These are phyloP conservation scores for Xylaria sp. DNA, from an alignment of 2,329 filamentous ascomycete species.

Conservation along the genomic window DNA sequence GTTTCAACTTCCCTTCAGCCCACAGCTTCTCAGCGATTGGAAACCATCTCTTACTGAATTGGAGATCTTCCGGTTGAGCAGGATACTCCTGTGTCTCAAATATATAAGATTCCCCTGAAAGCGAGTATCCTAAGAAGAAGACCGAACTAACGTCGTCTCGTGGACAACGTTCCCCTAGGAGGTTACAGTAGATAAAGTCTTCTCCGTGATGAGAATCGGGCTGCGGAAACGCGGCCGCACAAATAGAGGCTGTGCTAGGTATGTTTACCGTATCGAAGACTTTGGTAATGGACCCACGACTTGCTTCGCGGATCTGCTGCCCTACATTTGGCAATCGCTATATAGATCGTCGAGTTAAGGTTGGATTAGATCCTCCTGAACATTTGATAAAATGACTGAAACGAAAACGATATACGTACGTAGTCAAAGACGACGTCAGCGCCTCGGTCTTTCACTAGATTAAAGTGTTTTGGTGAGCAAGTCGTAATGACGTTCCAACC, in stretches of 20 bases:
- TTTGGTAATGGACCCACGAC: conserved; percentile 19
- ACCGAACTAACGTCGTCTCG: conserved; percentile 18
- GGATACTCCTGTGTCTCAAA: conserved; percentile 8
- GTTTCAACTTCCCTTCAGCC: not conserved
- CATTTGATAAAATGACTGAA: too few relatives aligned
- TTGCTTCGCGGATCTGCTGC: conserved; percentile 14
- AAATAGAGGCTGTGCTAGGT: conserved; percentile 20
- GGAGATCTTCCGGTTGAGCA: conserved; percentile 8
- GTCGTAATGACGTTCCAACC: conserved; percentile 26
- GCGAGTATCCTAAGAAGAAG: conserved; percentile 18
- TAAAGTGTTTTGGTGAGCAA: conserved; percentile 22
- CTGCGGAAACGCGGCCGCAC: conserved; percentile 16
- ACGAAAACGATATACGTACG: conserved; percentile 10
- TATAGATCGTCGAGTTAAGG: not conserved
- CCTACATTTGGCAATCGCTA: conserved; percentile 18
- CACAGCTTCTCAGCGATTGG: conserved; percentile 10
- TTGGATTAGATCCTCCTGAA: too few relatives aligned
- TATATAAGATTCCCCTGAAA: conserved; percentile 18
- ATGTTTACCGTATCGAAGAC: conserved; percentile 22
- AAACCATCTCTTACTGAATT: conserved; percentile 17
- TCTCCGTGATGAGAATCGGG: not conserved
- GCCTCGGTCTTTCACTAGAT: conserved; percentile 17
- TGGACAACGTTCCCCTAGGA: conserved; percentile 8
- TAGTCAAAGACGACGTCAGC: conserved; percentile 26
- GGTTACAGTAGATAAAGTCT: conserved; percentile 20